Evolutionary conservation across 2,329 filamentous ascomycete species (phyloP), one percentile per base, ranked within the genome.

Genomic region (Aspergillus sp.): DNA sequence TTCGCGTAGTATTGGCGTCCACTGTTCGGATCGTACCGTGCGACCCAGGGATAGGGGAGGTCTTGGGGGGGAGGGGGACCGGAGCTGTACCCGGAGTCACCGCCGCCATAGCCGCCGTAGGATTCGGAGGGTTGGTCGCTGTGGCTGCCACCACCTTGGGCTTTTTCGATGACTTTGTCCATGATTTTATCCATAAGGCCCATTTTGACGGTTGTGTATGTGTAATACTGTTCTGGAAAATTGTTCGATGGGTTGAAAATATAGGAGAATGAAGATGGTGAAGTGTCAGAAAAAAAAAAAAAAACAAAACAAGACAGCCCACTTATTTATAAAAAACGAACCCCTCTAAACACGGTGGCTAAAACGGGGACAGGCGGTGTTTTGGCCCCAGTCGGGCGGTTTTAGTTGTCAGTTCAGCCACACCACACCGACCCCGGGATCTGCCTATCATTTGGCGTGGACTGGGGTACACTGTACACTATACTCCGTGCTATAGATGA

Each of bases 1-100:
- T 76, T 76, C 51, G 75, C 59, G 60, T 68, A 77, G 57, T 70
- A 57, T 63, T 68, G 75, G 54, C 71, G 66, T 33, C 63, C 53
- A 19, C 66, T 64, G 45, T 61, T 62, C 19, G 63, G 59, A 43
- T 73, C 68, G 70, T 70, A 76, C 44, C 67, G 65, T n/a, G 73
- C 62, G 41, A 65, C 54, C 74, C 74, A 76, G 13, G 73, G 73
- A 30, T 61, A 63, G 7, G 71, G 68, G 7, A 53, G 48, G 33
- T 49, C 57, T 37, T 33, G 43, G 25, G 43, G 43, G 25, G 51
- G 44, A 7, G 51, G 48, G 35, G 49, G 46, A 12, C 32, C 46
- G 2, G 49, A 46, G 15, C 33, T 17, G 25, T 44, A 37, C 9
- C 43, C 35, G 30, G 37, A 45, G 41, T 42, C 27, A 7, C 37